Conservation (phyloP, 2,329 filamentous ascomycete species). For the Ophiostoma populinum region DNA sequence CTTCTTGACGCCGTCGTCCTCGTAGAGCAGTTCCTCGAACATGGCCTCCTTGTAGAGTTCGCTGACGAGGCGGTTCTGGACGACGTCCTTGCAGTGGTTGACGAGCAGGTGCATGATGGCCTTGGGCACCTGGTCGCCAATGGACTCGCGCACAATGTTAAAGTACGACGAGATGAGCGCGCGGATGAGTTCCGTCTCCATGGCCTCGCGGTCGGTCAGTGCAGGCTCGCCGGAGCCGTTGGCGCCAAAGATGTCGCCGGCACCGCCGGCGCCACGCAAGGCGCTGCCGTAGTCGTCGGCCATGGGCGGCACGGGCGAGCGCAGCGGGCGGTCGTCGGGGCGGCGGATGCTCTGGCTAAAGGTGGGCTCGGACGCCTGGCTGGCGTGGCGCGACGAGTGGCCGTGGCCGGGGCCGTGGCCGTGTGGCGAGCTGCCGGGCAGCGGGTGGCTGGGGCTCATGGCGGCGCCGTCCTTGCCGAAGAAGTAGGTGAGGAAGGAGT, state of each 20-base stretch:
- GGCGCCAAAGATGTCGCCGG: slow-evolving; percentile 7
- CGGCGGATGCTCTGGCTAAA: slow-evolving; percentile 72
- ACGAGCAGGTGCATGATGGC: slow-evolving; percentile 97
- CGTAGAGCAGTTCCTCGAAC: slow-evolving; percentile 87
- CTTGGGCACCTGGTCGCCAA: slow-evolving; percentile 95
- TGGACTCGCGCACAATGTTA: slow-evolving; percentile 97
- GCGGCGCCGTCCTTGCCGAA: slow-evolving; percentile 73
- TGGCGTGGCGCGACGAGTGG: slow-evolving; percentile 45
- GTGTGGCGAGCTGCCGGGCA: neutral
- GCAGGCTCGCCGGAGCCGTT: slow-evolving; percentile 53
- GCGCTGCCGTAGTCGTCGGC: slow-evolving; percentile 3
- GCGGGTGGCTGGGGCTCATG: neutral
- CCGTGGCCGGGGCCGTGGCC: slow-evolving; percentile 19
- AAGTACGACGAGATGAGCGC: slow-evolving; percentile 97
- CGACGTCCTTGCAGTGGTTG: slow-evolving; percentile 95
- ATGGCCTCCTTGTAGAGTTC: slow-evolving; percentile 85
- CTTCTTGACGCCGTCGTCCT: slow-evolving; percentile 89
- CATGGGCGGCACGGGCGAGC: slow-evolving; percentile 25
- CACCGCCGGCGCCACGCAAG: neutral
- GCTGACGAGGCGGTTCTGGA: slow-evolving; percentile 91
- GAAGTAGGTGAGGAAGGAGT: slow-evolving; percentile 97
- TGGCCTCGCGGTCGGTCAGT: slow-evolving; percentile 84
- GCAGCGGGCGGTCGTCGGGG: slow-evolving; percentile 40
- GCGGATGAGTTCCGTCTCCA: slow-evolving; percentile 95
- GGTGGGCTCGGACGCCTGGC: slow-evolving; percentile 61